Percentiles rank a stretch among this genome's conserved stretches.
Conservation (phyloP, 495 filamentous ascomycete species). For the Penicillium parvum region DNA sequence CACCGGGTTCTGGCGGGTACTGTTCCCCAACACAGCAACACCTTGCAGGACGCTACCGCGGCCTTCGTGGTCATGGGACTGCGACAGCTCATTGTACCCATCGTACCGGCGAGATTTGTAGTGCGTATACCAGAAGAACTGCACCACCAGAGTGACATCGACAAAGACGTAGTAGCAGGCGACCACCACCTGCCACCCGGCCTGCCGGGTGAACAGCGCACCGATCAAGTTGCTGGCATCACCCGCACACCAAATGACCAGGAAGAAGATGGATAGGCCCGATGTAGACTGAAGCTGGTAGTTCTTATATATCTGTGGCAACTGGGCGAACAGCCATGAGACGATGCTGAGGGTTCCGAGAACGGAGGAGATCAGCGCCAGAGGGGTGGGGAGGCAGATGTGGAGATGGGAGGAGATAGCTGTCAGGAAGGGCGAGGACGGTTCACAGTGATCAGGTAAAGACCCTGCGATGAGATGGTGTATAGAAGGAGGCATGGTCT, state of each 20-base stretch:
- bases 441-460: slow-evolving; percentile 61
- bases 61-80: slow-evolving; percentile 19
- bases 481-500: slow-evolving; percentile 29
- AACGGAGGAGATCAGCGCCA: slow-evolving; percentile 61
- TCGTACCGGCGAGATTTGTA: slow-evolving; percentile 36
- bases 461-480: slow-evolving; percentile 27
- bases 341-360: slow-evolving; percentile 62
- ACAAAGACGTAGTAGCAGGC: slow-evolving; percentile 67
- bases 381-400: slow-evolving; percentile 62
- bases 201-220: slow-evolving; percentile 61
- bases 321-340: slow-evolving; percentile 73
- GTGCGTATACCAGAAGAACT: slow-evolving; percentile 67
- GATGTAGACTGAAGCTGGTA: slow-evolving; percentile 60
- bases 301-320: slow-evolving; percentile 73
- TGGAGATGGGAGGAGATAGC: slow-evolving; percentile 57
- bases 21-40: slow-evolving; percentile 23
- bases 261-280: slow-evolving; percentile 64
- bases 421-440: slow-evolving; percentile 54
- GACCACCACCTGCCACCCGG: slow-evolving; percentile 65
- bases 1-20: slow-evolving; percentile 12
- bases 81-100: slow-evolving; percentile 20
- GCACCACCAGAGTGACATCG: slow-evolving; percentile 56
- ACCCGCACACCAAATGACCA: slow-evolving; percentile 66
- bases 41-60: slow-evolving; percentile 28
- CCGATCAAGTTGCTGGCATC: slow-evolving; percentile 67